Base-by-base conservation (phyloP, 768 basidiomycete species). In the Hysterangium stoloniferum region DNA sequence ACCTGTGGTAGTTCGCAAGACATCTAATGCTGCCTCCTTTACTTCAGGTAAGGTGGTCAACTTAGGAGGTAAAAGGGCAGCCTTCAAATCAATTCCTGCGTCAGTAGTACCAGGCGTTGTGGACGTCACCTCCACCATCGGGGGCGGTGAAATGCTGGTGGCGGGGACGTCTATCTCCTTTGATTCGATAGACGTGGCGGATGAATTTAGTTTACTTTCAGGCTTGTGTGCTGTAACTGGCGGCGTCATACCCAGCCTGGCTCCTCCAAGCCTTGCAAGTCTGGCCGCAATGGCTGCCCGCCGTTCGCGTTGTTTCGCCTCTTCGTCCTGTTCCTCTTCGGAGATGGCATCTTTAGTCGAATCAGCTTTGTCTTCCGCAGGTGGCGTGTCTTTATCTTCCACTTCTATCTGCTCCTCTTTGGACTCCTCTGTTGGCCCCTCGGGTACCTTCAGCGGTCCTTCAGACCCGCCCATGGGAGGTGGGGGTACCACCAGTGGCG, bases 261-360 rank as follows among this genome's bases (percentile, higher is more conserved):
- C 79, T 42, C 91, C 94, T 25, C 94, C 94, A 15, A 97, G 74
- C 53, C 85, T 84, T 35, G 91, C 92, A 90, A 98, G 91, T 40
- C 92, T 77, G 20, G 91, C 91, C 28, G 92, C 90, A 60, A 97
- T 83, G 9, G 87, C 83, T 4, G 90, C 86, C 36, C 93, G 78
- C 40, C 85, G 77, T 60, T 87, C 83, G 48, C 83, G 71, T 58
- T 87, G 85, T 56, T 86, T 83, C 28, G 59, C 61, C 13, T 54
- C 52, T 33, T 53, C 50, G 15, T 55, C 54, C 31, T 56, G 46
- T 35, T 52, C 33, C 36, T 50, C 36, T 34, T 47, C 57, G 36
- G 49, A 56, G 27, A 46, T 43, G 19, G 50, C 40, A 11, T 35
- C 33, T 17, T 41, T 52, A n/a, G n/a, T n/a, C n/a, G n/a, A n/a